A percentile compares a stretch with the other conserved stretches of the same genome.
These are phyloP conservation scores for Leccinum disarticulatum DNA, from an alignment of 768 basidiomycete genomes.

Conservation along the genomic window DNA sequence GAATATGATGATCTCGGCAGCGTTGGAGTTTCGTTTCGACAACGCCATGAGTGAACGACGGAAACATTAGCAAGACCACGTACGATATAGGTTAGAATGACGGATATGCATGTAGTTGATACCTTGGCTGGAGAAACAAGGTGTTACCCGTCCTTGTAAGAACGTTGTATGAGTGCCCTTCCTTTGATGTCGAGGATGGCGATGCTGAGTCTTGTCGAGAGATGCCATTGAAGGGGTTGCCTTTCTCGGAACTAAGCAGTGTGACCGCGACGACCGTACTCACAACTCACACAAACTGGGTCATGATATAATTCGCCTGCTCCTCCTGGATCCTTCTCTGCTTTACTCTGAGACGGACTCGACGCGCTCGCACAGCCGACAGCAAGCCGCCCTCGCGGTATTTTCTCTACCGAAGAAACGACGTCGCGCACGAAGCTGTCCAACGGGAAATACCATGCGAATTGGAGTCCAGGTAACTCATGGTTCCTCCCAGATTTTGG, in stretches of 20 bases:
- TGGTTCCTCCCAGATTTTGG: conserved; percentile 57
- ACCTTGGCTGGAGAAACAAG: conserved; percentile 93
- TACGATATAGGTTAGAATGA: conserved; percentile 95
- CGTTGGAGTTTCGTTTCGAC: conserved; percentile 94
- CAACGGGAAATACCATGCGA: background rate
- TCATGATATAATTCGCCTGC: too few relatives aligned
- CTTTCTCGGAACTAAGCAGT: conserved; percentile 8
- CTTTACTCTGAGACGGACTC: too few relatives aligned
- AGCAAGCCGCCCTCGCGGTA: too few relatives aligned
- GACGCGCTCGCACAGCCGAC: too few relatives aligned
- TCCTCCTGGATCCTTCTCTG: too few relatives aligned
- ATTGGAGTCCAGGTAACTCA: conserved; percentile 37
- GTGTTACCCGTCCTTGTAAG: conserved; percentile 96
- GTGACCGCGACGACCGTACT: too few relatives aligned
- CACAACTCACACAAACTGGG: too few relatives aligned
- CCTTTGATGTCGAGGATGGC: conserved; percentile 98
- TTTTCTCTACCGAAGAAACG: background rate
- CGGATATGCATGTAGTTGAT: conserved; percentile 99
- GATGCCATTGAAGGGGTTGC: conserved; percentile 39
- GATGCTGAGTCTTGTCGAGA: conserved; percentile 35
- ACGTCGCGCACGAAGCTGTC: background rate
- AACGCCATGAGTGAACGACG: conserved; percentile 31
- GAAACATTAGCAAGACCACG: conserved; percentile 12
- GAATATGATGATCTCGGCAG: conserved; percentile 94
- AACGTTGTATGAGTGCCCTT: conserved; percentile 94